Evolutionary conservation across 352 stramenopile species (phyloP).

Genomic region (Globisporangium irregulare): DNA sequence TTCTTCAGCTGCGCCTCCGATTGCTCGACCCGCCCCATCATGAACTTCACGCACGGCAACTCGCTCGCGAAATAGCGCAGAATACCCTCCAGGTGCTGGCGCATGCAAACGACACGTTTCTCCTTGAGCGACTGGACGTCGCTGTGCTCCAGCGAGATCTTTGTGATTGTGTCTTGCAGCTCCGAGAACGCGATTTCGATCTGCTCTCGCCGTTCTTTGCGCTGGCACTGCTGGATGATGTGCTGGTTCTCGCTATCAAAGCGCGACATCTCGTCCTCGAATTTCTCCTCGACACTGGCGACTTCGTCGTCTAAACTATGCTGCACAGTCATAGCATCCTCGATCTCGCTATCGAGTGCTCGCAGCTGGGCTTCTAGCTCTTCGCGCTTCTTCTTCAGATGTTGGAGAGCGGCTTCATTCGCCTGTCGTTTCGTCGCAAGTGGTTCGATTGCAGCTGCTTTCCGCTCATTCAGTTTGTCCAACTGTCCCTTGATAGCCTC

Average conservation of each 20-base stretch:
- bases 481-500: constrained; percentile 32
- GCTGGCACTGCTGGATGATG: constrained; percentile 34
- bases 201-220: constrained; percentile 32
- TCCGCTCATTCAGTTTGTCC: constrained; percentile 39
- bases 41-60: constrained; percentile 77
- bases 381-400: constrained; percentile 42
- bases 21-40: constrained; percentile 59
- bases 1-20: constrained; percentile 37
- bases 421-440: constrained; percentile 30
- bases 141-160: constrained; percentile 33
- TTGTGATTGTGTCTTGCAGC: constrained; percentile 36
- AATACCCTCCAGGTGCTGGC: constrained; percentile 64
- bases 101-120: constrained; percentile 44
- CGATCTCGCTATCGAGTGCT: constrained; percentile 45
- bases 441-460: constrained; percentile 28
- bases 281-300: constrained; percentile 42
- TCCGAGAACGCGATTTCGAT: constrained; percentile 34
- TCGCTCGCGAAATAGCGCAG: constrained; percentile 76
- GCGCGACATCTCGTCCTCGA: constrained; percentile 34
- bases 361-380: constrained; percentile 55
- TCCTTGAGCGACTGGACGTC: constrained; percentile 40
- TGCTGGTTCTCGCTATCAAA: constrained; percentile 54
- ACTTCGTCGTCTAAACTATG: constrained; percentile 45
- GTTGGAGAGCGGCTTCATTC: constrained; percentile 18
- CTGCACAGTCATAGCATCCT: constrained; percentile 34